A percentile compares a stretch with the other conserved stretches of the same genome.
Evolutionary conservation across 1,139 yeast genomes (phyloP).

Genomic region (Suhomyces panamericanus): DNA sequence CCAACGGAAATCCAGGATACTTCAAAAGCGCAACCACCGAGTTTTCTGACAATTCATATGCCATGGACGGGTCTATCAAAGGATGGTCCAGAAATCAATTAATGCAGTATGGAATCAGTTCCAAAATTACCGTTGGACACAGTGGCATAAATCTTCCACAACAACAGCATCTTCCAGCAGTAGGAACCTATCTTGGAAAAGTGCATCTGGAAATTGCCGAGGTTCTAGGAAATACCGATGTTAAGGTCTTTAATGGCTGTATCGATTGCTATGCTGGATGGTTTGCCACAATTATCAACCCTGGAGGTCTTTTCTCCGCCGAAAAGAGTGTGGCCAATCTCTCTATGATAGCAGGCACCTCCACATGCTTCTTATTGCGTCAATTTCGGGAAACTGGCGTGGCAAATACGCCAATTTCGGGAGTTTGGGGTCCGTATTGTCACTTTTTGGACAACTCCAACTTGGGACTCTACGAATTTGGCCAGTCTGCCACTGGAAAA

Average conservation of each 20-base stretch:
- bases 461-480: slow-evolving; percentile 47
- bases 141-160: slow-evolving; percentile 4
- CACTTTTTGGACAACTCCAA: slow-evolving; percentile 13
- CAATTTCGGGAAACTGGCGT: slow-evolving; percentile 10
- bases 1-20: slow-evolving; percentile 26
- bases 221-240: slow-evolving; percentile 5
- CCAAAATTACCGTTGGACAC: slow-evolving; percentile 10
- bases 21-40: background rate
- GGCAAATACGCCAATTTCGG: slow-evolving; percentile 23
- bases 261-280: slow-evolving; percentile 63
- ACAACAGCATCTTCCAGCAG: slow-evolving; percentile 9
- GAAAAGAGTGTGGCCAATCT: slow-evolving; percentile 24
- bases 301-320: slow-evolving; percentile 1
- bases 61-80: slow-evolving; percentile 56
- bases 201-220: slow-evolving; percentile 5
- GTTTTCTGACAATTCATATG: slow-evolving; percentile 19
- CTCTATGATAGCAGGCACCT: slow-evolving; percentile 61
- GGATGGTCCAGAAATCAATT: slow-evolving; percentile 46
- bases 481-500: slow-evolving; percentile 60
- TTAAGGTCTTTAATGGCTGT: slow-evolving; percentile 46
- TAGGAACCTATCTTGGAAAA: slow-evolving; percentile 26
- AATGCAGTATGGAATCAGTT: slow-evolving; percentile 20
- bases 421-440: slow-evolving; percentile 61
- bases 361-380: slow-evolving; percentile 53
- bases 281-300: slow-evolving; percentile 31